Base-by-base conservation (phyloP, 352 stramenopile species). In the Globisporangium recalcitrans region DNA sequence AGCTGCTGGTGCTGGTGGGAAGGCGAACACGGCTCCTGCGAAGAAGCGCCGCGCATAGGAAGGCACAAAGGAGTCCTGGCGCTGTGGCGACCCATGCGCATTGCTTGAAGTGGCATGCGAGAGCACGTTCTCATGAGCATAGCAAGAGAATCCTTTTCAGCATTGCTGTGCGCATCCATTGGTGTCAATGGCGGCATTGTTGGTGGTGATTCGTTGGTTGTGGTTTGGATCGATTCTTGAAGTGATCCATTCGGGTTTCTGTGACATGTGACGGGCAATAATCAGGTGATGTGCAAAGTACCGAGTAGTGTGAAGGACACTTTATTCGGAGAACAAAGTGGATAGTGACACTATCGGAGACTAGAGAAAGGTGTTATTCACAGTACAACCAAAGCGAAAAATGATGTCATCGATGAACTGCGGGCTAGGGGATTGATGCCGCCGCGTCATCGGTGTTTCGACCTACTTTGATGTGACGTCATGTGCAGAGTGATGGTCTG, bases 1-100 rank as follows among this genome's bases (percentile, higher is more conserved):
- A n/a, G 60, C 69, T 3, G 51, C 61, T 7, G 22, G 29, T 19
- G 47, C 71, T 52, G 58, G 29, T 51, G 29, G 14, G 19, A 82
- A 84, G 60, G 44, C 60, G 54, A 83, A 97, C 34, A 60, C 68
- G 49, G 65, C 77, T 8, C 66, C 80, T 24, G 68, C 71, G 10
- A 91, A 91, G 73, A 89, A 87, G 62, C 74, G 73, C 27, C 64
- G 72, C 46, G 70, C 61, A 16, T 82, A 81, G 44, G 1, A 46
- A 2, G 38, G n/a, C n/a, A n/a, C n/a, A n/a, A n/a, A n/a, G n/a
- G n/a, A n/a, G n/a, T n/a, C n/a, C n/a, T n/a, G n/a, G 34, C 9
- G 38, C 38, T 10, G n/a, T 46, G 10, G 38, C 16, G 10, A 6
- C n/a, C 22, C 38, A 10, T 22, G 38, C 16, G 38, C 6, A 22